phyloP scores from a whole-genome alignment of 495 filamentous ascomycete species.

The Pseudomonodictys pantanalensis region DNA sequence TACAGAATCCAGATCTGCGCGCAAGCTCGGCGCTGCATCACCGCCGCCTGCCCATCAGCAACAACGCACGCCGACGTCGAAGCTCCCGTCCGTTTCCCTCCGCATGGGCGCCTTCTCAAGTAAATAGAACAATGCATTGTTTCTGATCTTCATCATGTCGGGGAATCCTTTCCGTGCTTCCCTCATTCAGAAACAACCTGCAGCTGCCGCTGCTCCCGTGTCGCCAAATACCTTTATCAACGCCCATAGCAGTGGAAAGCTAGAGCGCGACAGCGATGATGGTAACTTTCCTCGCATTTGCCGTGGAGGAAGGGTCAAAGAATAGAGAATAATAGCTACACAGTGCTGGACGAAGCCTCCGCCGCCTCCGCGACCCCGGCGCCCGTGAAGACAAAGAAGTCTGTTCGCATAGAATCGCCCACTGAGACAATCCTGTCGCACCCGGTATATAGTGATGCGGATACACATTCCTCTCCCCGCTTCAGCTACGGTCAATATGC shows the following conservation, averaged over 20 bases:
- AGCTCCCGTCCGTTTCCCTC: not conserved
- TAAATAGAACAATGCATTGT: conserved; percentile 37
- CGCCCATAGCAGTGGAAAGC: conserved; percentile 8
- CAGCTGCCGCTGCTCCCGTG: conserved; percentile 6
- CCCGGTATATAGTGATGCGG: conserved; percentile 19
- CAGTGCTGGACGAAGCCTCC: conserved; percentile 10
- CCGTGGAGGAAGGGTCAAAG: conserved; percentile 3
- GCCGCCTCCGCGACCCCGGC: not conserved
- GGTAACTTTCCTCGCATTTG: conserved; percentile 17
- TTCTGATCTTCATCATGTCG: conserved; percentile 37
- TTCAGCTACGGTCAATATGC: not conserved
- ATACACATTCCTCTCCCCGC: conserved; percentile 4
- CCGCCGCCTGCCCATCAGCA: conserved; percentile 19
- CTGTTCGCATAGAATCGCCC: conserved; percentile 34
- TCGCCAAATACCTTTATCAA: conserved; percentile 18
- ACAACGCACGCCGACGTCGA: not conserved
- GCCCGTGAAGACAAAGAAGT: conserved; percentile 32
- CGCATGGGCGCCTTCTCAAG: conserved; percentile 14
- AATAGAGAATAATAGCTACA: conserved; percentile 27
- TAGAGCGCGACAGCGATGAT: conserved; percentile 20
- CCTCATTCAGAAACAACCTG: conserved; percentile 12
- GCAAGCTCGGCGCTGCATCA: conserved; percentile 21
- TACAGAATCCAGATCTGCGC: conserved; percentile 15
- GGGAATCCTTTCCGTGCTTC: conserved; percentile 42
- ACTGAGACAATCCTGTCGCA: conserved; percentile 19